Base-by-base conservation (phyloP, 768 basidiomycete species). In the Trametes elegans region DNA sequence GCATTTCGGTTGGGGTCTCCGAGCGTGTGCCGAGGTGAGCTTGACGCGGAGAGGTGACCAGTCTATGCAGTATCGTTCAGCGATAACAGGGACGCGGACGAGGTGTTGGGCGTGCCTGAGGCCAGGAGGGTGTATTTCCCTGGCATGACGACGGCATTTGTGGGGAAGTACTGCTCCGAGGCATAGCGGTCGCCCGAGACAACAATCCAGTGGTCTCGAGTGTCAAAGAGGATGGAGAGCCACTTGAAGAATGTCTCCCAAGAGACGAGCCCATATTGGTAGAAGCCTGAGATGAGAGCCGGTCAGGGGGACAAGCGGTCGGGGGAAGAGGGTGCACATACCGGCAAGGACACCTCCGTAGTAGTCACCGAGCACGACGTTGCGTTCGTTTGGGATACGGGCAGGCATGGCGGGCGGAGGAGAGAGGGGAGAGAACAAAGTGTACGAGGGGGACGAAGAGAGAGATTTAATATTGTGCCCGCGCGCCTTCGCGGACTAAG, bases 191-290 rank as follows among this genome's bases (percentile, higher is more conserved):
- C 55, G 16, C 55, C 55, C 18, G 10, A 7, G 41, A 56, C 41
- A 1, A 56, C 21, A 34, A 50, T 45, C 55, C 55, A 56, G 13
- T 42, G 9, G 9, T 56, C 26, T 1, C 34, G 1, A 16, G 55
- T 50, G 41, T 56, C 49, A 14, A 56, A 35, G 3, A 56, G 48
- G 5, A 26, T 1, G 8, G 27, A 36, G 24, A 56, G 55, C 55
- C 55, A 56, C 24, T 21, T 23, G 55, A 50, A 50, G 18, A 56
- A 49, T 9, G 43, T 24, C 28, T 21, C n/a, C 55, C 55, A 56
- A 13, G 47, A 19, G 18, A 56, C 42, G 13, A 49, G 27, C 7
- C 55, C 55, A 31, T 56, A 56, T 21, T 56, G 55, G 42, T 56
- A 31, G 42, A 56, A 56, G 42, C 48, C 48, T 56, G 18, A 3